Base-by-base conservation (phyloP, 78 protist genomes). In the Dictyostelium brefeldianum region DNA sequence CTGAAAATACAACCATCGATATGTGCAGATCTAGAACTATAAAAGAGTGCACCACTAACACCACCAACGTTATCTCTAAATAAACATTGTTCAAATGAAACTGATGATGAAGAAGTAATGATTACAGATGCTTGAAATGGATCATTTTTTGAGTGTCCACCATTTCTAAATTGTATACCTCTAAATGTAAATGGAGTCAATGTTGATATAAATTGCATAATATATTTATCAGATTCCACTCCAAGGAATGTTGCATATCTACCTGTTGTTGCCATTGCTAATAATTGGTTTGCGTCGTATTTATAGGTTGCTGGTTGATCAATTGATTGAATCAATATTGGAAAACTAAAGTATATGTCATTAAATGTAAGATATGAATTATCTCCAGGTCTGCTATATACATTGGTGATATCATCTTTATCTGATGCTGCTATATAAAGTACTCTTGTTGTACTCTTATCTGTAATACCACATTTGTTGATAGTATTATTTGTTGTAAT, bases 81-180 rank as follows among this genome's bases (percentile, higher is more conserved):
- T 51, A 36, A 18, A 50, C 81, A 77, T 9, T 25, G 0, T 12
- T 77, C 64, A 27, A 77, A 77, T 0, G 46, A 36, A 1, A 77
- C 81, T 9, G 29, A 14, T 9, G 6, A 22, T 8, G 81, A 6
- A 14, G 43, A 9, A 5, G 67, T 50, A 20, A 54, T 31, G 5
- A 77, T 7, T 18, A 77, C 51, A 9, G 65, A 25, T 77, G 81
- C 59, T 27, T 27, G 54, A n/a, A n/a, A 31, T 17, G 27, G 5
- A 14, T 12, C 25, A 4, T 43, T 46, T 14, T 3, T 15, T 0
- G n/a, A 36, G 17, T 12, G 27, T 15, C 67, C 57, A 77, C 81
- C 81, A 50, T 77, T 27, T 77, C 17, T 77, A 46, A 46, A 77
- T 36, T 50, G 22, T 18, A 77, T 48, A 77, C 81, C 81, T 73